These are phyloP conservation scores for Dissophora globulifera DNA, from an alignment of 192 early-diverging fungal genomes.

Conservation along the genomic window DNA sequence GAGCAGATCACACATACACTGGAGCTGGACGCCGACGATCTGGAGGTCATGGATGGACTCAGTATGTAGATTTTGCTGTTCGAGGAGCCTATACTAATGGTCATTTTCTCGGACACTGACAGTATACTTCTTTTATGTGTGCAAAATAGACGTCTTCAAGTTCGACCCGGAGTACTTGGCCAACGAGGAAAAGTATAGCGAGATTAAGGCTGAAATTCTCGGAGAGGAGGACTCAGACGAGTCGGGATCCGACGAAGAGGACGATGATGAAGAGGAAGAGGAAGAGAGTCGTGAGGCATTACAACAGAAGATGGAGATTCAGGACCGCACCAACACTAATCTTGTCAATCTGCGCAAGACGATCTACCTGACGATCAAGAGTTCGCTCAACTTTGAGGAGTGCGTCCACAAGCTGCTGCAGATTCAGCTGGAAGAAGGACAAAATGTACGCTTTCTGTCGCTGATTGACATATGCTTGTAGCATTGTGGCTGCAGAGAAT, in stretches of 20 bases:
- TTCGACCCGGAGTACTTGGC: slow-evolving; percentile 80
- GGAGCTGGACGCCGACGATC: slow-evolving; percentile 82
- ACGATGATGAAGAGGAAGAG: slow-evolving; percentile 65
- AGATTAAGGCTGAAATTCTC: slow-evolving; percentile 87
- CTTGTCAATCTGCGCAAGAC: slow-evolving; percentile 87
- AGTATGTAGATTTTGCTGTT: slow-evolving; percentile 65
- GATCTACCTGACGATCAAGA: slow-evolving; percentile 98
- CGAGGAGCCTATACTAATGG: no score
- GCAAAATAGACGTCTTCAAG: slow-evolving; percentile 74
- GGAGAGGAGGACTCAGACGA: slow-evolving; percentile 74
- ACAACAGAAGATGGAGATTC: slow-evolving; percentile 71
- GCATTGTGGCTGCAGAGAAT: neutral
- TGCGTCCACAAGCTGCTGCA: slow-evolving; percentile 95
- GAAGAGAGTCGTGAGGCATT: slow-evolving; percentile 56
- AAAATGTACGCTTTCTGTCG: slow-evolving; percentile 65
- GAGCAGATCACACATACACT: slow-evolving; percentile 94
- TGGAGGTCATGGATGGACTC: slow-evolving; percentile 81
- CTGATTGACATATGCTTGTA: neutral
- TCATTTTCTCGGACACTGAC: neutral
- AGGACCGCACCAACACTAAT: slow-evolving; percentile 91
- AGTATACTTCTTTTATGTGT: neutral
- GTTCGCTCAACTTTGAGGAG: slow-evolving; percentile 94
- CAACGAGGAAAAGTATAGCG: slow-evolving; percentile 85
- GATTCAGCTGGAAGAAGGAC: slow-evolving; percentile 82
- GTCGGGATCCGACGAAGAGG: slow-evolving; percentile 59